phyloP scores from a whole-genome alignment of 768 basidiomycete genomes.

The Tulasnella sp. region DNA sequence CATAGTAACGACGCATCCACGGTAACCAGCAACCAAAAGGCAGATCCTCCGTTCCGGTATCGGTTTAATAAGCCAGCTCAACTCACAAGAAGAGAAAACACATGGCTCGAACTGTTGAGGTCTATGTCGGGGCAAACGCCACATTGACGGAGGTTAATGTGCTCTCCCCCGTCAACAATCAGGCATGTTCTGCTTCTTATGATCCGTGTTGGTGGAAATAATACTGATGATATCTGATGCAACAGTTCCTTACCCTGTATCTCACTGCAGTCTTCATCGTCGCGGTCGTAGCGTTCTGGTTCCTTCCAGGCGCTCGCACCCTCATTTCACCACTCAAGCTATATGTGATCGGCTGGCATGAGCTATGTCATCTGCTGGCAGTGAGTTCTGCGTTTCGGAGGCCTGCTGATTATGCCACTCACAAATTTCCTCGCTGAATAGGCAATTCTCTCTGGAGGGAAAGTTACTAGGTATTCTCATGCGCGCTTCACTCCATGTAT shows the following conservation, averaged over 20 bases:
- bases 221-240: neutral
- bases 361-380: constrained; percentile 69
- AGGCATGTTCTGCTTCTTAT: neutral
- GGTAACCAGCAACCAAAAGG: neutral
- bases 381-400: constrained; percentile 34
- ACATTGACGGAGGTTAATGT: neutral
- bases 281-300: constrained; percentile 80
- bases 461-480: constrained; percentile 40
- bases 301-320: constrained; percentile 66
- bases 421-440: constrained; percentile 23
- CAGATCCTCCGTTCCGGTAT: too few relatives aligned
- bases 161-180: constrained; percentile 3
- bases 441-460: constrained; percentile 72
- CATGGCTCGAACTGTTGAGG: neutral
- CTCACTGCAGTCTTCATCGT: constrained; percentile 65
- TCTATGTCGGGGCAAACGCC: neutral
- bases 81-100: neutral
- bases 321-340: constrained; percentile 62
- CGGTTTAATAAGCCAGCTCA: too few relatives aligned
- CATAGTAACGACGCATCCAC: neutral
- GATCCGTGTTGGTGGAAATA: neutral
- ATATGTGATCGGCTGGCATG: constrained; percentile 63
- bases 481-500: neutral
- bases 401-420: neutral
- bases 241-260: constrained; percentile 16